Conservation (phyloP, 1,284 basidiomycete genomes). For the Puccinia horiana region DNA sequence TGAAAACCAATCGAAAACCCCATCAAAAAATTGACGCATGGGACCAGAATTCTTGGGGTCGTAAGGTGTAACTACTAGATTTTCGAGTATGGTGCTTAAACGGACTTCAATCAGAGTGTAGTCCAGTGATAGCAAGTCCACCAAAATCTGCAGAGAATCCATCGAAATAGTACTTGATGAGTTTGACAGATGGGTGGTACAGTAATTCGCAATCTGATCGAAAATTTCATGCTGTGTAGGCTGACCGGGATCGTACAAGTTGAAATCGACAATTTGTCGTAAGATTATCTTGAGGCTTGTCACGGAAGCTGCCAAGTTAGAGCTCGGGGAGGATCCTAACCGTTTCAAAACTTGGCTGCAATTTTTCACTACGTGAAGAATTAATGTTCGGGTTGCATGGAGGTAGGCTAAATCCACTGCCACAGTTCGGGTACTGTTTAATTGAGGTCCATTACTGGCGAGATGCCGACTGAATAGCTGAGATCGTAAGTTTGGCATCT, state of each 20-base stretch:
- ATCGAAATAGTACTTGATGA: conserved; percentile 1
- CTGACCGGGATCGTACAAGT: conserved; percentile 19
- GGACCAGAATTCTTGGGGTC: not conserved
- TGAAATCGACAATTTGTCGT: not conserved
- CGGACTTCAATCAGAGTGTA: conserved; percentile 33
- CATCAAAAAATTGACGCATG: conserved; percentile 6
- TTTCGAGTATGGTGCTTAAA: conserved; percentile 9
- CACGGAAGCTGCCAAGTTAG: not conserved
- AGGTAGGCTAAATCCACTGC: conserved; percentile 16
- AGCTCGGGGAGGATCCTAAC: not conserved
- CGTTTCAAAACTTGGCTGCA: conserved; percentile 13
- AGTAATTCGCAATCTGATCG: conserved; percentile 26
- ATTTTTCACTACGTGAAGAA: conserved; percentile 2
- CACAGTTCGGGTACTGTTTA: not conserved
- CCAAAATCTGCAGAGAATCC: conserved; percentile 13
- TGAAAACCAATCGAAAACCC: conserved; percentile 35
- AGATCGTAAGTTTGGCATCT: conserved; percentile 10
- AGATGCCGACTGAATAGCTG: conserved; percentile 6
- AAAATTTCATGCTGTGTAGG: conserved; percentile 24
- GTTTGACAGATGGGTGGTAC: not conserved
- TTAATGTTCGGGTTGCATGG: conserved; percentile 29
- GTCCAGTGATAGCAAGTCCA: conserved; percentile 18
- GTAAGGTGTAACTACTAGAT: not conserved
- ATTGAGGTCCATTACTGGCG: conserved; percentile 1
- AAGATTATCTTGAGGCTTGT: not conserved